Evolutionary conservation across 495 filamentous ascomycete species (phyloP).

Genomic region (Penicillium longicatenatum): DNA sequence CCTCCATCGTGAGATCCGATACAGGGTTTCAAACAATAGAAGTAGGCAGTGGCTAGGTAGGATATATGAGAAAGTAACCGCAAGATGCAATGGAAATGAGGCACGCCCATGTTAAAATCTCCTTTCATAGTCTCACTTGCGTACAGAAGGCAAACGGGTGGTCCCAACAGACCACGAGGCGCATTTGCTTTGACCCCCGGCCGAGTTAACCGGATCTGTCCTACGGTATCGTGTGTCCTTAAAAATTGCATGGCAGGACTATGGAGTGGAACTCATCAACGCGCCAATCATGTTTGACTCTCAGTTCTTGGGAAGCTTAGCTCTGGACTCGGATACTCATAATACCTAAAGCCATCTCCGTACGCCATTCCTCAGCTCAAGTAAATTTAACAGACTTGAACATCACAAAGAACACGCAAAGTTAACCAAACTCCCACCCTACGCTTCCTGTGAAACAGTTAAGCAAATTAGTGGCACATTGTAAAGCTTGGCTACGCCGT

Average conservation of each 20-base stretch:
- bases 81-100: not conserved
- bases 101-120: not conserved
- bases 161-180: not conserved
- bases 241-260: no score
- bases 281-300: not conserved
- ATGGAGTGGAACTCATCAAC: not conserved
- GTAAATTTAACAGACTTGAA: no score
- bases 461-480: not conserved
- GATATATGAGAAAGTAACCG: not conserved
- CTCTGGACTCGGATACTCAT: not conserved
- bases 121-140: not conserved
- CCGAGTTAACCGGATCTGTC: not conserved
- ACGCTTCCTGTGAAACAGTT: not conserved
- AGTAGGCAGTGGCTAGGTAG: not conserved
- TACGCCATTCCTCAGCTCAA: no score
- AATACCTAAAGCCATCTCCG: no score
- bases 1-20: not conserved
- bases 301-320: not conserved
- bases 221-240: no score
- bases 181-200: not conserved
- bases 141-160: not conserved
- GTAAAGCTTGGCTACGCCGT: constrained; percentile 7
- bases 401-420: not conserved
- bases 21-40: not conserved
- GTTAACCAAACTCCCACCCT: not conserved